Percentiles rank a stretch among this genome's conserved stretches.
Evolutionary conservation across 2,329 filamentous ascomycete genomes (phyloP).

Genomic region (Sporothrix humicola): DNA sequence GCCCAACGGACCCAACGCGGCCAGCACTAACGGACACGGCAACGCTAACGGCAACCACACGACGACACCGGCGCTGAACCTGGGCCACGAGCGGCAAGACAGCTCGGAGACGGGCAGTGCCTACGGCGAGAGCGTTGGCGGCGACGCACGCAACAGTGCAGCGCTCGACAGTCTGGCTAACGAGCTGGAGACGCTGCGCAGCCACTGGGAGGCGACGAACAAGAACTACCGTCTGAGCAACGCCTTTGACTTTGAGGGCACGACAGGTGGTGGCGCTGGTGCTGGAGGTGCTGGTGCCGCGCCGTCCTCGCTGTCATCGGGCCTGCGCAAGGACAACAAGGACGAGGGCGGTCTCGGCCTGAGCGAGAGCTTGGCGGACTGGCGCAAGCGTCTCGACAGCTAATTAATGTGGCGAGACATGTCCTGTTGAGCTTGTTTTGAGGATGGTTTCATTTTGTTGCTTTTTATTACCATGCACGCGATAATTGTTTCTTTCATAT

Average conservation of each 20-base stretch:
- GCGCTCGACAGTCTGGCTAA: conserved; percentile 90
- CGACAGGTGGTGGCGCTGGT: conserved; percentile 34
- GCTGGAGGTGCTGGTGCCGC: conserved; percentile 22
- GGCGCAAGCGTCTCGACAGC: conserved; percentile 76
- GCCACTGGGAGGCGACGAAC: conserved; percentile 94
- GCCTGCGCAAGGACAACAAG: conserved; percentile 46
- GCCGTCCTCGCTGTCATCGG: neutral
- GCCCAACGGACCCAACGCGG: neutral
- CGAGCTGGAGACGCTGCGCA: conserved; percentile 87
- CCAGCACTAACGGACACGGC: conserved; percentile 44
- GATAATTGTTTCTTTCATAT: conserved; percentile 15
- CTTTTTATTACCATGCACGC: conserved; percentile 5
- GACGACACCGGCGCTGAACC: conserved; percentile 2
- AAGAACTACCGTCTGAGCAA: conserved; percentile 92
- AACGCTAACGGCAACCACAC: conserved; percentile 43
- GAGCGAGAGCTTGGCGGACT: conserved; percentile 76
- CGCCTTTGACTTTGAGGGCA: conserved; percentile 79
- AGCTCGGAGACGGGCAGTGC: conserved; percentile 67
- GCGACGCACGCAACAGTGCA: conserved; percentile 62
- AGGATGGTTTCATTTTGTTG: neutral
- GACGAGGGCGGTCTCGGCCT: conserved; percentile 57
- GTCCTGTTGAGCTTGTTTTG: neutral
- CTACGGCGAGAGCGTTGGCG: conserved; percentile 61
- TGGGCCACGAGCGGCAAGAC: conserved; percentile 55
- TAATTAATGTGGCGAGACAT: conserved; percentile 5